Evolutionary conservation across 306 rosid species (phyloP).

Genomic region (Ochetophila trinervis): DNA sequence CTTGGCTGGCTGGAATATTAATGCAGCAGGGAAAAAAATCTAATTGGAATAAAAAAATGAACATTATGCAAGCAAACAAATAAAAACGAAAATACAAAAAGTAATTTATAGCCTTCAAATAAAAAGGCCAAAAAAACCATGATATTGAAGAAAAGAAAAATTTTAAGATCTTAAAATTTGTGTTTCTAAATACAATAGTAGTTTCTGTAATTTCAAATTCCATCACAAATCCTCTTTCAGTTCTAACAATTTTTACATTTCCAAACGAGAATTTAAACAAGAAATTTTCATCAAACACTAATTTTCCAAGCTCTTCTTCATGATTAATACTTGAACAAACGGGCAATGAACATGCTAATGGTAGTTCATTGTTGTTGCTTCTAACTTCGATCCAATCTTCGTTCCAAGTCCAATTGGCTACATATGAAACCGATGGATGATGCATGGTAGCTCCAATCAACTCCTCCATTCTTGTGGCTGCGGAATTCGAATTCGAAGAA

Average conservation of each 20-base stretch:
- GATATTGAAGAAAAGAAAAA: constrained; percentile 6
- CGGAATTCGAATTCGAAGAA: constrained; percentile 2
- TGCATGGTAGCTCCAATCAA: constrained; percentile 20
- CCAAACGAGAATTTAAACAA: constrained; percentile 1
- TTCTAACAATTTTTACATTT: neutral
- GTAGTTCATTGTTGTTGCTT: constrained; percentile 18
- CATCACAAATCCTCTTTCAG: constrained; percentile 11
- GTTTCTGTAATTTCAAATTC: constrained; percentile 15
- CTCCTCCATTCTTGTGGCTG: constrained; percentile 32
- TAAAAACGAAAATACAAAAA: neutral
- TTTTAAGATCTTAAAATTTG: constrained; percentile 10
- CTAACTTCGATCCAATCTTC: constrained; percentile 46
- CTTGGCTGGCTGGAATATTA: too few relatives aligned
- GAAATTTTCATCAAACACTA: constrained; percentile 22
- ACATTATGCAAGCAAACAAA: neutral
- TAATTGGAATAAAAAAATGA: too few relatives aligned
- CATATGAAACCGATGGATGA: constrained; percentile 4
- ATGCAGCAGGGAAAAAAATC: too few relatives aligned
- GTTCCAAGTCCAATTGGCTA: constrained; percentile 28
- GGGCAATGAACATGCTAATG: neutral
- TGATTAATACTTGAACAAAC: neutral
- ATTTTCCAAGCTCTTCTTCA: constrained; percentile 9
- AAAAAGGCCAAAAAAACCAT: neutral
- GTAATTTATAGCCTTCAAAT: neutral
- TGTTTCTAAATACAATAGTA: constrained; percentile 18